Percentiles rank a stretch among this genome's conserved stretches.
These are phyloP conservation scores for Cordyceps farinosa DNA, from an alignment of 2,329 filamentous ascomycete genomes.

Conservation along the genomic window DNA sequence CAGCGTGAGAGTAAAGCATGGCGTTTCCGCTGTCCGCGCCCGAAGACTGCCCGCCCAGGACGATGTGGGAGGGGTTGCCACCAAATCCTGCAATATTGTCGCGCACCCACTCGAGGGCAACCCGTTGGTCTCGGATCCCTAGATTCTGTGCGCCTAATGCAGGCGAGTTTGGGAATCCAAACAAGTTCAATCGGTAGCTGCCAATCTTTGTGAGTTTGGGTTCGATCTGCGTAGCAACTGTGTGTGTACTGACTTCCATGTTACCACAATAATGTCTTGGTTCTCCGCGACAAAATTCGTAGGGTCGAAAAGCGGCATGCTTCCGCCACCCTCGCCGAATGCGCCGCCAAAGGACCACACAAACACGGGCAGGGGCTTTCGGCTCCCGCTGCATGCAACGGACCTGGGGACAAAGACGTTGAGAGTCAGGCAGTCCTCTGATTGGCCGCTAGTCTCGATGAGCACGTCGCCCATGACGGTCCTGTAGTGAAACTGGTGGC, in stretches of 20 bases:
- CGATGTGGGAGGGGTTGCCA: conserved; percentile 16
- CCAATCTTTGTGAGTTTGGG: not conserved
- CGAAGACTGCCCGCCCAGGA: conserved; percentile 21
- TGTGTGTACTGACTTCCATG: conserved; percentile 37
- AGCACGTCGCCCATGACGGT: conserved; percentile 2
- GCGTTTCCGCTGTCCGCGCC: conserved; percentile 9
- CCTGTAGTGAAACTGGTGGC: conserved; percentile 16
- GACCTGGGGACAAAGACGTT: conserved; percentile 32
- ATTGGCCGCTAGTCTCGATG: conserved; percentile 19
- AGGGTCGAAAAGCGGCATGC: conserved; percentile 23
- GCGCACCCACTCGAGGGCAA: conserved; percentile 20
- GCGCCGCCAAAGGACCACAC: conserved; percentile 34
- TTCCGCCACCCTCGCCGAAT: conserved; percentile 28
- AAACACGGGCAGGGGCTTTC: conserved; percentile 34
- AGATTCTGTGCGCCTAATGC: conserved; percentile 20
- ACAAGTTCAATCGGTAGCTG: conserved; percentile 22
- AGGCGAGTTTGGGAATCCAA: conserved; percentile 27
- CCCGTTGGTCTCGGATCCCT: conserved; percentile 19
- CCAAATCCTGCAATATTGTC: conserved; percentile 20
- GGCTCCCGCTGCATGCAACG: not conserved
- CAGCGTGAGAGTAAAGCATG: conserved; percentile 5
- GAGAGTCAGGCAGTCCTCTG: conserved; percentile 36
- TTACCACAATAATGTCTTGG: conserved; percentile 44
- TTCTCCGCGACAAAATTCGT: conserved; percentile 37
- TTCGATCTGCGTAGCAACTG: conserved; percentile 21